Base-by-base conservation (phyloP, 202 grass and related monocot species). In the Musa balbisiana region DNA sequence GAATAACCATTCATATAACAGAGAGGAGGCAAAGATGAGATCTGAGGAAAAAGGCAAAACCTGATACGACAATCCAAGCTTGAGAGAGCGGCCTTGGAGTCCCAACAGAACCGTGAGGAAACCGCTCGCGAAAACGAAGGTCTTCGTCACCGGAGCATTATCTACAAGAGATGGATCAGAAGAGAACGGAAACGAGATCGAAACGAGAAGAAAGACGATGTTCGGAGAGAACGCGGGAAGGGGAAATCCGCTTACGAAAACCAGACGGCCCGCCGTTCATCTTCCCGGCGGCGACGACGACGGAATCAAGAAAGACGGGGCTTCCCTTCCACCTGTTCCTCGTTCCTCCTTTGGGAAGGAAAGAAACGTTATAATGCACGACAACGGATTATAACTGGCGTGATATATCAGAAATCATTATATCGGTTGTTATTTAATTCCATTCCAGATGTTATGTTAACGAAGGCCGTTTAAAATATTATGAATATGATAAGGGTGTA, bases 1-100 rank as follows among this genome's bases (percentile, higher is more conserved):
- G 4, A 43, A 43, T 43, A 43, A 43, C 33, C 33, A 43, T 43
- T 43, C 33, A 43, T 16, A 53, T 22, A 11, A 12, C 8, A 16
- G 8, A 6, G 16, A 26, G 64, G 62, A 63, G 22, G 52, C 49
- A 49, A 11, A 25, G 52, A 69, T 43, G 33, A 43, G 33, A 43
- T 43, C 33, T 43, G 33, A 53, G 27, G 20, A 51, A 53, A 19
- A 68, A 51, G 14, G 2, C 33, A 43, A 79, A 77, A 90, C 94
- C 94, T 89, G 83, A 78, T 91, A 89, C 75, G 88, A 87, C n/a
- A 98, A 84, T 49, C 94, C 94, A 51, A 98, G 94, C 79, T 62
- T 69, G 14, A 72, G 72, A 72, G 73, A 91, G 67, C 82, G 83
- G 53, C 75, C 69, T 49, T 86, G 88, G 73, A 93, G 64, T 55